phyloP scores from a whole-genome alignment of 352 stramenopile genomes.

The Phytophthora sp. region DNA sequence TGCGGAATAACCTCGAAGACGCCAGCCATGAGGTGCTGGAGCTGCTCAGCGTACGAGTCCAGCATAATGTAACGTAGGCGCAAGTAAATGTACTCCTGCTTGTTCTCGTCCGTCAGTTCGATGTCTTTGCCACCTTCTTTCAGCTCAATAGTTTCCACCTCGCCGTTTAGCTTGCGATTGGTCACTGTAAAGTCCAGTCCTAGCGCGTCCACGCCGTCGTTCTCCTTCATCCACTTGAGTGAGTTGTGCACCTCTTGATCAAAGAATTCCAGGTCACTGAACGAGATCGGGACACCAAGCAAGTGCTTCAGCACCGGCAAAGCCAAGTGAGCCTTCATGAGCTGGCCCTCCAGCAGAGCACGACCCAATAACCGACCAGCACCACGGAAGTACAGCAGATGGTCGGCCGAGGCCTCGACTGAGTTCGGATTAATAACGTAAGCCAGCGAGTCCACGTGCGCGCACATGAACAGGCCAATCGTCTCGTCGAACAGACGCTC shows the following conservation, averaged over 20 bases:
- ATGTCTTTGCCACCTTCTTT: conserved; percentile 87
- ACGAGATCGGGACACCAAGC: conserved; percentile 86
- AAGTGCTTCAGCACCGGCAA: conserved; percentile 87
- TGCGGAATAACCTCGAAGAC: conserved; percentile 98
- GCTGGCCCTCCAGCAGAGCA: conserved; percentile 95
- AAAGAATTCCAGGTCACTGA: conserved; percentile 90
- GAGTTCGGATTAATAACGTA: conserved; percentile 89
- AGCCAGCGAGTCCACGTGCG: conserved; percentile 77
- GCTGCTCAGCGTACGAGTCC: conserved; percentile 92
- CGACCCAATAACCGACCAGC: conserved; percentile 95
- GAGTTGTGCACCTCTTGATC: conserved; percentile 88
- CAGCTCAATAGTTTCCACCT: conserved; percentile 83
- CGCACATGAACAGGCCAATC: conserved; percentile 88
- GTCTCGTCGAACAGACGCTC: conserved; percentile 89
- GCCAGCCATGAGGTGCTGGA: conserved; percentile 91
- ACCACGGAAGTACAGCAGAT: conserved; percentile 98
- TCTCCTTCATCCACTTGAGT: conserved; percentile 87
- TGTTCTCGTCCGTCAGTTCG: conserved; percentile 96
- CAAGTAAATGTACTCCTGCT: conserved; percentile 96
- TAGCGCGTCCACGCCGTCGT: conserved; percentile 78
- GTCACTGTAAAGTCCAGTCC: conserved; percentile 85
- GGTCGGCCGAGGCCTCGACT: conserved; percentile 88
- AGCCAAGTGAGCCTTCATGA: conserved; percentile 86
- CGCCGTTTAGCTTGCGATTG: conserved; percentile 76
- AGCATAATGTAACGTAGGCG: conserved; percentile 96